A percentile compares a stretch with the other conserved stretches of the same genome.
Evolutionary conservation across 352 stramenopile genomes (phyloP).

Genomic region (Globisporangium alternatum): DNA sequence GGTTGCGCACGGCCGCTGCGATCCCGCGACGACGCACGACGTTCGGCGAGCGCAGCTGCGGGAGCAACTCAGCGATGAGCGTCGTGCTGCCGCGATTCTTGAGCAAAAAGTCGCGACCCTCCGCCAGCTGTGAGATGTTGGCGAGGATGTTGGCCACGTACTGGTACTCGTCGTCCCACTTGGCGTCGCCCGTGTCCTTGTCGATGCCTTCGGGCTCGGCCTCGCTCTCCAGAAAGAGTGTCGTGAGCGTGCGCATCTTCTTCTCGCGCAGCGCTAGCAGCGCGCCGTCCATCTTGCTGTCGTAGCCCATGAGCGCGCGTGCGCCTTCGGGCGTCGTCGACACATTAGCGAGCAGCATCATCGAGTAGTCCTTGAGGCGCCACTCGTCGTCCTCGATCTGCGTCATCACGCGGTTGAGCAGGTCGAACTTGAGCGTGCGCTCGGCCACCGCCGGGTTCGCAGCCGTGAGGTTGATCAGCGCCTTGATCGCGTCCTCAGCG

Average conservation of each 20-base stretch:
- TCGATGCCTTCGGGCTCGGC: conserved; percentile 78
- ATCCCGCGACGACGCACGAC: conserved; percentile 76
- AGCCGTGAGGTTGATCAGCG: conserved; percentile 84
- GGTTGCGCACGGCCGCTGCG: conserved; percentile 65
- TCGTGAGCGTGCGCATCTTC: conserved; percentile 78
- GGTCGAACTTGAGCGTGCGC: conserved; percentile 70
- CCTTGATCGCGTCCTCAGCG: conserved; percentile 83
- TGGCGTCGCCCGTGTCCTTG: conserved; percentile 60
- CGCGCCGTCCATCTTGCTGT: conserved; percentile 40
- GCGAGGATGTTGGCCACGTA: conserved; percentile 84
- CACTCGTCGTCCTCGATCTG: conserved; percentile 82
- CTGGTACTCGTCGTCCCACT: conserved; percentile 88
- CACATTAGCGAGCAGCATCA: conserved; percentile 88
- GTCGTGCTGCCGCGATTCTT: conserved; percentile 68
- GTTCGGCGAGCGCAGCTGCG: conserved; percentile 80
- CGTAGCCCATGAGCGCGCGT: conserved; percentile 62
- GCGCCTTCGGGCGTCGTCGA: conserved; percentile 67
- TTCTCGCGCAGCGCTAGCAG: conserved; percentile 64
- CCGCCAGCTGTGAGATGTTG: conserved; percentile 82
- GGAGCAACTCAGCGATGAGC: conserved; percentile 58
- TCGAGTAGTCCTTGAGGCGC: conserved; percentile 79
- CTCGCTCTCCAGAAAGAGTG: conserved; percentile 65
- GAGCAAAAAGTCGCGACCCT: conserved; percentile 75
- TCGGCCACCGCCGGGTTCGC: conserved; percentile 64
- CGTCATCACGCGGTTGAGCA: conserved; percentile 86